Evolutionary conservation across 31 red algal species (phyloP), one percentile per base, ranked within the genome.

Genomic region (Asparagopsis taxiformis): DNA sequence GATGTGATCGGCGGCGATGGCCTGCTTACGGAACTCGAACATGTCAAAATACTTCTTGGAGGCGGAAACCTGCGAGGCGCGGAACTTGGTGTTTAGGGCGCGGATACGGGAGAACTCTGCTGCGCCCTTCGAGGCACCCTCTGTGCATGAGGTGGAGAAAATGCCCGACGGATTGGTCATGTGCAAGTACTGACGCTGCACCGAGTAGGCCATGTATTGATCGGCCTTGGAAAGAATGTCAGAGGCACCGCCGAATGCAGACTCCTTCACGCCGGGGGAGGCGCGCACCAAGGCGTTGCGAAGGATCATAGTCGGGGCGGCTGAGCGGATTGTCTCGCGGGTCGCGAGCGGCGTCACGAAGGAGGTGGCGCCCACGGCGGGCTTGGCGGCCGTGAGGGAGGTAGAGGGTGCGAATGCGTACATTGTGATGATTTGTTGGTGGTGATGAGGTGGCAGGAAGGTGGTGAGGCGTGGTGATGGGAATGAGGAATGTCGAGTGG

Each of bases 11-110:
- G 48, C 48, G 16, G 22, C 38, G 31, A 91, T 68, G 24, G 88
- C 75, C 36, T 72, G 51, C 41, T 73, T 66, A 36, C 88, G 77
- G 38, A 71, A 76, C 65, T 80, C 88, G 65, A 76, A 91, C 32
- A 91, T 36, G 44, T 91, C 88, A 8, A 28, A 55, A 10, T 68
- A 71, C 59, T 71, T 83, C 60, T 77, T 74, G 46, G 28, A 61
- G 24, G 80, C 32, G 20, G 79, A 49, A 13, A 25, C 26, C 67
- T 84, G 78, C 29, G 20, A 16, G n/a, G 33, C 44, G n/a, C 88
- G 60, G 70, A 84, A 91, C 5, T 44, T 33, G 16, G 54, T 46
- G 52, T 43, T 70, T 4, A 71, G 43, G 32, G 88, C 77, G 26
- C 62, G 61, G 24, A 82, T 46, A 38, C 88, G 68, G 37, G 75